These are phyloP conservation scores for Colletotrichum sansevieriae DNA, from an alignment of 2,329 filamentous ascomycete species.

Conservation along the genomic window DNA sequence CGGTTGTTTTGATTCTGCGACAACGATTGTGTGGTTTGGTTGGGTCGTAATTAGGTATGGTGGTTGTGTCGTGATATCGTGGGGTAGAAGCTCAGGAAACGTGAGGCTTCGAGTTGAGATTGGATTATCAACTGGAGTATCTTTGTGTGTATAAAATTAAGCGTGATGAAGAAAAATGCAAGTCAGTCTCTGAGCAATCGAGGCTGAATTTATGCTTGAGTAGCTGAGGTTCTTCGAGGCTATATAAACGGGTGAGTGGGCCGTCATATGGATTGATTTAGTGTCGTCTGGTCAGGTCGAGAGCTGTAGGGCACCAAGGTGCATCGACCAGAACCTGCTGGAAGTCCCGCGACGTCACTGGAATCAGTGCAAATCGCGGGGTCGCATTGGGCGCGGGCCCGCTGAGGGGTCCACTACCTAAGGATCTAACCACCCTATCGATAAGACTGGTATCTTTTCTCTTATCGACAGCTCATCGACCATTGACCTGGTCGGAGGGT, in stretches of 20 bases:
- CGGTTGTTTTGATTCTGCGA: constrained; percentile 44
- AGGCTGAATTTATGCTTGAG: constrained; percentile 32
- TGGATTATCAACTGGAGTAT: constrained; percentile 40
- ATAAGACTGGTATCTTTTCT: not conserved
- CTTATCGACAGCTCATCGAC: not conserved
- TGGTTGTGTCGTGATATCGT: constrained; percentile 20
- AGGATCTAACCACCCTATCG: constrained; percentile 19
- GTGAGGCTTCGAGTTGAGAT: constrained; percentile 40
- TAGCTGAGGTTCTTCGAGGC: constrained; percentile 13
- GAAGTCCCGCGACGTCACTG: constrained; percentile 45
- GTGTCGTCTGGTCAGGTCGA: constrained; percentile 30
- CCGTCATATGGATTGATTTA: constrained; percentile 37
- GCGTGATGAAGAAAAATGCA: constrained; percentile 7
- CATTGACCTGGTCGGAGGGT: not conserved
- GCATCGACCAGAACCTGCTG: constrained; percentile 46
- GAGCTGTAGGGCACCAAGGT: constrained; percentile 44
- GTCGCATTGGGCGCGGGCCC: constrained; percentile 18
- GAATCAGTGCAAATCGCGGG: constrained; percentile 41
- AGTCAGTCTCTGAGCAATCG: not conserved
- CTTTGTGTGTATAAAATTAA: constrained; percentile 20
- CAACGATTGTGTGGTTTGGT: constrained; percentile 33
- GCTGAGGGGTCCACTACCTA: not conserved
- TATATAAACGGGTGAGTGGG: constrained; percentile 40
- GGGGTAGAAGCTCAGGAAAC: constrained; percentile 32
- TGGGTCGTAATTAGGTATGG: constrained; percentile 40